Evolutionary conservation across 2,329 filamentous ascomycete species (phyloP).

Genomic region (Nakataea oryzae): DNA sequence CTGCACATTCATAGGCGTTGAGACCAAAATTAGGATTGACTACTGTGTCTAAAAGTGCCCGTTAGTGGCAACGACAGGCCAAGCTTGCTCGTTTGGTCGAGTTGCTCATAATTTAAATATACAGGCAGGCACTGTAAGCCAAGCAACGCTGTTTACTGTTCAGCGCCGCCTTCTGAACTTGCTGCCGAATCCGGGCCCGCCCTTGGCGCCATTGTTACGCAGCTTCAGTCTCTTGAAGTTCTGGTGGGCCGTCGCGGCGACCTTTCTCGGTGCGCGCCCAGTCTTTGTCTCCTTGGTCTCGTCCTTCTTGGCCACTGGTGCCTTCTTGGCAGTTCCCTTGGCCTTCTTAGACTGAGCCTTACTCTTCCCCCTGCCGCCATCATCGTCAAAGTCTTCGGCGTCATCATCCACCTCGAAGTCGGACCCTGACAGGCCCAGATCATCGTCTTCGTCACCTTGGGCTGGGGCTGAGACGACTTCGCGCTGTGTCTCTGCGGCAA

Average conservation of each 20-base stretch:
- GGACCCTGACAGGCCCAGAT: constrained; percentile 25
- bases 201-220: constrained; percentile 51
- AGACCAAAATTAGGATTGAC: no score
- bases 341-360: constrained; percentile 15
- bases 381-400: constrained; percentile 16
- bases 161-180: constrained; percentile 42
- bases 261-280: constrained; percentile 45
- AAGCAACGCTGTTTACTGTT: constrained; percentile 1
- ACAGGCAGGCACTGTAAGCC: neutral
- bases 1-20: no score
- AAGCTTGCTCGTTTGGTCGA: no score
- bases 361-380: constrained; percentile 15
- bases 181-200: constrained; percentile 45
- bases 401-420: constrained; percentile 22
- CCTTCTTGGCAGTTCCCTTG: constrained; percentile 12
- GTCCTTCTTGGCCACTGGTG: constrained; percentile 13
- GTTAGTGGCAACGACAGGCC: no score
- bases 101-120: neutral
- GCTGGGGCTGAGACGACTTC: constrained; percentile 12
- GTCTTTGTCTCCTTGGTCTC: constrained; percentile 23
- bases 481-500: constrained; percentile 28
- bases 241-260: constrained; percentile 52
- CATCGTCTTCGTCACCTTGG: constrained; percentile 15
- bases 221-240: constrained; percentile 57
- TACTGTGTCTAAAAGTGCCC: no score